Conservation (phyloP, 1,139 yeast genomes). For the Diutina ranongensis region DNA sequence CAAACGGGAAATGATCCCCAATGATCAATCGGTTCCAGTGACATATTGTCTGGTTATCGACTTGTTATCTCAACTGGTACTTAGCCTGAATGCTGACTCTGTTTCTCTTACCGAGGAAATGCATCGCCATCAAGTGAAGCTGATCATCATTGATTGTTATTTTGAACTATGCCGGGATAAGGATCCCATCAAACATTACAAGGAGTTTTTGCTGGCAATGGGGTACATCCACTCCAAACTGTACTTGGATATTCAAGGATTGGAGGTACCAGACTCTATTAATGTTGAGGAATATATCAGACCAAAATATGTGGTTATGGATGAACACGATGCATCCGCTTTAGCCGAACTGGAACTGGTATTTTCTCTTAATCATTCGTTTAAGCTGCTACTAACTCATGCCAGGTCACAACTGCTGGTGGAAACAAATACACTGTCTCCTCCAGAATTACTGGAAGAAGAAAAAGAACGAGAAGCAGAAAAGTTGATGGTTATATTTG, state of each 20-base stretch:
- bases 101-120: background rate
- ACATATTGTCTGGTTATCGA: background rate
- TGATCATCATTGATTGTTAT: background rate
- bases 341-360: background rate
- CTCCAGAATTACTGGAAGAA: conserved; percentile 26
- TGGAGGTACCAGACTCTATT: background rate
- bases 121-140: background rate
- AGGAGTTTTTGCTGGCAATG: background rate
- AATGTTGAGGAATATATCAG: background rate
- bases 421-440: background rate
- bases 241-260: background rate
- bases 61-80: background rate
- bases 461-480: conserved; percentile 47
- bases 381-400: conserved; percentile 1
- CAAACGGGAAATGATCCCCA: background rate
- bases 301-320: background rate
- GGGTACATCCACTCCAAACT: background rate
- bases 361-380: background rate
- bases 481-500: conserved; percentile 36
- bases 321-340: background rate
- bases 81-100: background rate
- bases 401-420: conserved; percentile 4
- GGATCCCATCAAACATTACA: background rate
- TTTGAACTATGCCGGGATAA: background rate
- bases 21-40: background rate